These are phyloP conservation scores for Vitis hybrid DNA, from an alignment of 177 flowering plant species.

Conservation along the genomic window DNA sequence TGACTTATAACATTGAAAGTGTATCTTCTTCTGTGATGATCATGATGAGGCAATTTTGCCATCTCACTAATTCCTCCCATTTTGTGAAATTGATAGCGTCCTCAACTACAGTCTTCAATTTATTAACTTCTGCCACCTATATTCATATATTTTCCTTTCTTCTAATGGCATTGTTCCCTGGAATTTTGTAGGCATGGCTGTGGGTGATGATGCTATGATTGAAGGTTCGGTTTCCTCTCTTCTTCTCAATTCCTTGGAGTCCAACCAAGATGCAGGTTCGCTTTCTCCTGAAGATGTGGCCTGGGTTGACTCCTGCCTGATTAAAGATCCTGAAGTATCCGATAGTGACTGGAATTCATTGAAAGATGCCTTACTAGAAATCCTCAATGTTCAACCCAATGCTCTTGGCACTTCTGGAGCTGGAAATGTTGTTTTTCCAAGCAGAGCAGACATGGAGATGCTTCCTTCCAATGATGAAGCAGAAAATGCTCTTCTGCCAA, in stretches of 20 bases:
- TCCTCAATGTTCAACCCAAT: conserved; percentile 26
- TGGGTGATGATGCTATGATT: conserved; percentile 20
- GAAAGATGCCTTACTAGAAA: conserved; percentile 48
- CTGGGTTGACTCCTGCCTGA: conserved; percentile 72
- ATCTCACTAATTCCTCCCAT: not conserved
- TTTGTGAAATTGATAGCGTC: not conserved
- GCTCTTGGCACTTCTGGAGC: conserved; percentile 12
- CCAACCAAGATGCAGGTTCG: conserved; percentile 20
- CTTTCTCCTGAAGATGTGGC: conserved; percentile 54
- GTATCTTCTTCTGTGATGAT: too few species aligned
- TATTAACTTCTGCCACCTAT: conserved; percentile 9
- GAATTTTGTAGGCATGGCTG: conserved; percentile 25
- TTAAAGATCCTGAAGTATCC: conserved; percentile 33
- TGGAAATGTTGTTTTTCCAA: not conserved
- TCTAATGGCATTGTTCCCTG: conserved; percentile 4
- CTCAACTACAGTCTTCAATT: not conserved
- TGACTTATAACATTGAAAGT: too few species aligned
- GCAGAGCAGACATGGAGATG: conserved; percentile 15
- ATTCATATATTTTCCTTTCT: not conserved
- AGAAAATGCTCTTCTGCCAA: not conserved
- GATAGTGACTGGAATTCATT: conserved; percentile 41
- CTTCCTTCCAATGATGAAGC: conserved; percentile 18
- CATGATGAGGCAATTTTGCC: too few species aligned
- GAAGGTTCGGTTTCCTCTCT: conserved; percentile 21
- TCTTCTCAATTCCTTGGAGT: conserved; percentile 12